phyloP scores from a whole-genome alignment of 192 early-diverging fungal species.

The Podochytrium sp. region DNA sequence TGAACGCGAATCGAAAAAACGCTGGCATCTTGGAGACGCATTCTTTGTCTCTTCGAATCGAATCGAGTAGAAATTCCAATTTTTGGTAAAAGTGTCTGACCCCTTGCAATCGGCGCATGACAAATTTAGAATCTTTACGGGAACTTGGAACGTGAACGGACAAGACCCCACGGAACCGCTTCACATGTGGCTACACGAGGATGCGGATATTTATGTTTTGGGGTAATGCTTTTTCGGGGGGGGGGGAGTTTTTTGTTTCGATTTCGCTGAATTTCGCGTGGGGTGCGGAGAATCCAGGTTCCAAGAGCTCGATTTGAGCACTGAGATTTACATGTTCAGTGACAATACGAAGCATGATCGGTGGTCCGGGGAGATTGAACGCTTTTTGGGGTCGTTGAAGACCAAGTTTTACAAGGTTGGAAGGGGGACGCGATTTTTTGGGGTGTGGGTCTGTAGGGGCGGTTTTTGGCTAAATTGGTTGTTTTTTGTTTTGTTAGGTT shows the following conservation, averaged over 20 bases:
- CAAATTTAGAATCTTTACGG: constrained; percentile 74
- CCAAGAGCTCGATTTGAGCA: constrained; percentile 87
- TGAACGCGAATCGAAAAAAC: too few species aligned
- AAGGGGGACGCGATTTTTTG: too few species aligned
- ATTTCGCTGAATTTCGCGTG: too few species aligned
- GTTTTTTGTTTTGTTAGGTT: constrained; percentile 38
- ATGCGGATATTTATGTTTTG: constrained; percentile 68
- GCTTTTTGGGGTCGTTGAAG: constrained; percentile 57
- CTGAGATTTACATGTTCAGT: constrained; percentile 83
- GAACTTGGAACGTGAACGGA: constrained; percentile 94
- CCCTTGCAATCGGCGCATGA: too few species aligned
- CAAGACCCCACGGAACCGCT: constrained; percentile 62
- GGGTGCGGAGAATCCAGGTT: too few species aligned
- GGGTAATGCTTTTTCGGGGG: constrained; percentile 62
- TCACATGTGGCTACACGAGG: constrained; percentile 62
- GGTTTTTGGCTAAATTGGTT: too few species aligned
- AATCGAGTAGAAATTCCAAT: too few species aligned
- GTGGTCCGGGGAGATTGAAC: constrained; percentile 78
- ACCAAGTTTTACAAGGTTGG: constrained; percentile 66
- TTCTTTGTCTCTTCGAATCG: too few species aligned
- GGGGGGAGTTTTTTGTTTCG: too few species aligned
- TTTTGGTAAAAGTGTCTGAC: too few species aligned
- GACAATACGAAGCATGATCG: constrained; percentile 78
- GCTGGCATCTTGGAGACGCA: too few species aligned
- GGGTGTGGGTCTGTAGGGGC: too few species aligned